These are phyloP conservation scores for Pseudocercospora pini-densiflorae DNA, from an alignment of 2,329 filamentous ascomycete species.

Conservation along the genomic window DNA sequence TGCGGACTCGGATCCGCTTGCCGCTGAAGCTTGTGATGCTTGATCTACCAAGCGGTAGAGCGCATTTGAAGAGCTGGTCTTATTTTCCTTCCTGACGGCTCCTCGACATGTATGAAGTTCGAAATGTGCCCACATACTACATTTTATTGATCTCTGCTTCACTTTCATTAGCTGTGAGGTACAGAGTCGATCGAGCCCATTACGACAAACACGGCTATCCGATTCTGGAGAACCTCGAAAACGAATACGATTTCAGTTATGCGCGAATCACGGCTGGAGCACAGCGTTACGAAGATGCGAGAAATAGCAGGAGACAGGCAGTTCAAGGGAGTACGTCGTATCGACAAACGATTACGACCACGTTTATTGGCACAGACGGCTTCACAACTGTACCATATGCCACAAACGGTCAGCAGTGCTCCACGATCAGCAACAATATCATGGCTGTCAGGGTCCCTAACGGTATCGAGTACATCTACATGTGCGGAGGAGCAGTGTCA, in stretches of 20 bases:
- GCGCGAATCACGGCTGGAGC: neutral
- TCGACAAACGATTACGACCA: slow-evolving; percentile 4
- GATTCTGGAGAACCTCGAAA: neutral
- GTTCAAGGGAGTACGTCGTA: neutral
- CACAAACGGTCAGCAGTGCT: slow-evolving; percentile 12
- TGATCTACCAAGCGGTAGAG: too few relatives aligned
- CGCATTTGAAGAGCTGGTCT: too few relatives aligned
- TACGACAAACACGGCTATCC: too few relatives aligned
- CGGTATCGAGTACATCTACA: slow-evolving; percentile 1
- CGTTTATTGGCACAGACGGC: slow-evolving; percentile 1
- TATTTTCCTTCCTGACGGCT: too few relatives aligned
- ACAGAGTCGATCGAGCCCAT: too few relatives aligned
- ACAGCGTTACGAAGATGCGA: neutral
- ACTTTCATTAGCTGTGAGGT: too few relatives aligned
- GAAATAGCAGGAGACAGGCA: slow-evolving; percentile 3
- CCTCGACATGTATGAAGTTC: too few relatives aligned
- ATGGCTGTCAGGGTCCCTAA: neutral
- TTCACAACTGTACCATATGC: slow-evolving; percentile 9
- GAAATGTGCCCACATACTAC: too few relatives aligned
- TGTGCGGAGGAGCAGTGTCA: slow-evolving; percentile 4
- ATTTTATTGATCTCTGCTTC: too few relatives aligned
- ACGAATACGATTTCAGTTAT: neutral
- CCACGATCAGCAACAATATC: neutral
- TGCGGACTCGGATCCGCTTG: too few relatives aligned
- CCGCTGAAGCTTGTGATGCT: too few relatives aligned